These are phyloP conservation scores for Microbotryomycetes sp. DNA, from an alignment of 1,284 basidiomycete species.

Conservation along the genomic window DNA sequence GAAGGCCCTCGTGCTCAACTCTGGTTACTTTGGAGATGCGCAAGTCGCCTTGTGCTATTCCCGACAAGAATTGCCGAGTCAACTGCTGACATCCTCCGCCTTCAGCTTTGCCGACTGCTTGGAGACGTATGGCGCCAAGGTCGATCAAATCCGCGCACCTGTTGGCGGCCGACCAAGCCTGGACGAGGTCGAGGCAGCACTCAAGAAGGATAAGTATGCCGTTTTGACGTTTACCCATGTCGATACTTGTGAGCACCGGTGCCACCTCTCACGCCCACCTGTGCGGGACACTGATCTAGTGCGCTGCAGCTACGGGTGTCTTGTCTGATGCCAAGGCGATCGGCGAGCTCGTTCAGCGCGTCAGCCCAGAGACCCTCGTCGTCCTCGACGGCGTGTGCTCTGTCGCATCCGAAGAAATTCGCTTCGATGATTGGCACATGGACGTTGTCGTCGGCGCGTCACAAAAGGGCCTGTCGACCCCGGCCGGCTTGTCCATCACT, in stretches of 20 bases:
- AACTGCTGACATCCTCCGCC: background rate
- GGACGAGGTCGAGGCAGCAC: slow-evolving; percentile 59
- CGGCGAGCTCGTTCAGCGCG: slow-evolving; percentile 61
- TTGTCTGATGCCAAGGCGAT: slow-evolving; percentile 77
- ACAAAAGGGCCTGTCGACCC: slow-evolving; percentile 91
- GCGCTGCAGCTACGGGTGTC: slow-evolving; percentile 51
- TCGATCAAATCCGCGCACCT: slow-evolving; percentile 75
- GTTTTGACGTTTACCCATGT: slow-evolving; percentile 85
- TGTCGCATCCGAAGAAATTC: slow-evolving; percentile 92
- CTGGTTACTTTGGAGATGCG: slow-evolving; percentile 81
- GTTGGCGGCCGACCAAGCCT: slow-evolving; percentile 67
- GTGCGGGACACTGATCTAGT: background rate
- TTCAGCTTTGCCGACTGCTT: slow-evolving; percentile 48
- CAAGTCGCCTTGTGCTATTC: slow-evolving; percentile 66
- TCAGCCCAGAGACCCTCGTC: slow-evolving; percentile 80
- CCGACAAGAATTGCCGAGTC: background rate
- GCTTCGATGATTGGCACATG: slow-evolving; percentile 83
- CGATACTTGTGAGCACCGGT: slow-evolving; percentile 33
- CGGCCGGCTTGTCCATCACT: slow-evolving; percentile 87
- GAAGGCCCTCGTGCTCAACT: slow-evolving; percentile 67
- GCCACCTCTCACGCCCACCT: background rate
- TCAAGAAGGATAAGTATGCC: slow-evolving; percentile 80
- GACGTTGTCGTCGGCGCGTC: slow-evolving; percentile 79
- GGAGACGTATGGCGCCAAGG: slow-evolving; percentile 79
- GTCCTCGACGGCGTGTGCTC: slow-evolving; percentile 90